phyloP scores from a whole-genome alignment of 2,329 filamentous ascomycete genomes.

The Pseudocercospora ulei region DNA sequence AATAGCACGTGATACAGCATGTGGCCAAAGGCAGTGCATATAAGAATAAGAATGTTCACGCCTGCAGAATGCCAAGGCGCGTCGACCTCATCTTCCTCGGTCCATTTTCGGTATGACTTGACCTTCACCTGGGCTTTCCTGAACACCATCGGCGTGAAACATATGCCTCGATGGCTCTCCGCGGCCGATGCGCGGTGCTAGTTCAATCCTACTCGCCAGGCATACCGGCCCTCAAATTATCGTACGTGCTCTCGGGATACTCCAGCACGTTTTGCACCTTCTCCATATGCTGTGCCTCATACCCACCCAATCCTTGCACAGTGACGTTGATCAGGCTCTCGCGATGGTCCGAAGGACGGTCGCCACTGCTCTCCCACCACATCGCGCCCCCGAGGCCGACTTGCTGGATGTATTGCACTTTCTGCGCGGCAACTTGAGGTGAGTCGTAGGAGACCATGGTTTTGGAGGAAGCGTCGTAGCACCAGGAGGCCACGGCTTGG shows the following conservation, averaged over 20 bases:
- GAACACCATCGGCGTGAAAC: too few species aligned
- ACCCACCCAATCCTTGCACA: slow-evolving; percentile 37
- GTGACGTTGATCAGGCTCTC: slow-evolving; percentile 52
- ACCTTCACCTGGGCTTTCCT: too few species aligned
- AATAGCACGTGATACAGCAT: too few species aligned
- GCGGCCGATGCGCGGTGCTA: too few species aligned
- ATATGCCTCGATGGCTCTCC: too few species aligned
- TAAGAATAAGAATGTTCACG: too few species aligned
- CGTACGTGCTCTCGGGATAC: slow-evolving; percentile 47
- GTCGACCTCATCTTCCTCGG: too few species aligned
- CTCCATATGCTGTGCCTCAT: slow-evolving; percentile 39
- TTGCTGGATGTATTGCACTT: slow-evolving; percentile 61
- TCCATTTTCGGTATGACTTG: too few species aligned
- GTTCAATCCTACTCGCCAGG: slow-evolving; percentile 31
- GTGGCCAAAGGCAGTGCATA: too few species aligned
- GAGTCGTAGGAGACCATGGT: slow-evolving; percentile 71
- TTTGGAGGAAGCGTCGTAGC: slow-evolving; percentile 54
- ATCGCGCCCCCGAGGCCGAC: slow-evolving; percentile 73
- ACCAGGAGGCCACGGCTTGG: slow-evolving; percentile 61
- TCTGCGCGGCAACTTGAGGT: slow-evolving; percentile 54
- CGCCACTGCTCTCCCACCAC: slow-evolving; percentile 89
- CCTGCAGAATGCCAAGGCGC: too few species aligned
- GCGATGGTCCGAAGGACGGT: slow-evolving; percentile 47
- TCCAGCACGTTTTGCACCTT: slow-evolving; percentile 40
- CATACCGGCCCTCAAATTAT: slow-evolving; percentile 44